Conservation (phyloP, 495 filamentous ascomycete species). For the Cenococcum geophilum region DNA sequence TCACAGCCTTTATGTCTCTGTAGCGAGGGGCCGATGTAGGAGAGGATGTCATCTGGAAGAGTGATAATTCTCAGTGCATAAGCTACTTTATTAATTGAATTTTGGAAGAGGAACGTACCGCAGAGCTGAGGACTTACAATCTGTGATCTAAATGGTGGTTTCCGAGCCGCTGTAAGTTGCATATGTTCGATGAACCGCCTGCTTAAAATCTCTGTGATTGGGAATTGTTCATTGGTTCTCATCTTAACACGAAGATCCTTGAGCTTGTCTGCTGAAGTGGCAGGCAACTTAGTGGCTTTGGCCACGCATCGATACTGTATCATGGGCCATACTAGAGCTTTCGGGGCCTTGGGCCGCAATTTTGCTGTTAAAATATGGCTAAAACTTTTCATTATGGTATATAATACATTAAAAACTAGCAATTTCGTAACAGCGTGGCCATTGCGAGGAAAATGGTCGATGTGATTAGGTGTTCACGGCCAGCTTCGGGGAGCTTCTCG, state of each 20-base stretch:
- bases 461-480: no score
- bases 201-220: not conserved
- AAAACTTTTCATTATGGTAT: no score
- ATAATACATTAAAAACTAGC: no score
- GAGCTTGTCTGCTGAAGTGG: not conserved
- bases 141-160: not conserved
- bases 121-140: conserved; percentile 57
- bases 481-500: no score
- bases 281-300: no score
- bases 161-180: not conserved
- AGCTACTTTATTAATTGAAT: conserved; percentile 35
- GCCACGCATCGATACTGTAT: not conserved
- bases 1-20: conserved; percentile 61
- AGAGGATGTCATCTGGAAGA: conserved; percentile 31
- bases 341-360: not conserved
- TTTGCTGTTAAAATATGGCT: no score
- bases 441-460: not conserved
- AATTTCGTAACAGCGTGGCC: no score
- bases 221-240: not conserved
- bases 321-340: not conserved
- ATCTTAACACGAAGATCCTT: not conserved
- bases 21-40: conserved; percentile 54
- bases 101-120: conserved; percentile 42
- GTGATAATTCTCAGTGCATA: conserved; percentile 32
- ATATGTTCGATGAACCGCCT: not conserved